Conservation (phyloP, 345 rosid genomes). For the Euphorbia lathyris region DNA sequence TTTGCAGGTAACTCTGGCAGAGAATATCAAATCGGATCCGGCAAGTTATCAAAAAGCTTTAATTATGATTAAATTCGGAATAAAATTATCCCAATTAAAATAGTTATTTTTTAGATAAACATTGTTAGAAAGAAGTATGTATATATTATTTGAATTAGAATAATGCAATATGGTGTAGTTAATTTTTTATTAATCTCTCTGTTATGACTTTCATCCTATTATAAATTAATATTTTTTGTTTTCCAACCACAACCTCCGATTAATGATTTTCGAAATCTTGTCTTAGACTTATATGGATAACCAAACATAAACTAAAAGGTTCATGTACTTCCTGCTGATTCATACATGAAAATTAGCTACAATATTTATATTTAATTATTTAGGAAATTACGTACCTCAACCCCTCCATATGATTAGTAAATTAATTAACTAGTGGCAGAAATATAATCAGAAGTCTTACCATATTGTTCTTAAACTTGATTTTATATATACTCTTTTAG, state of each 20-base stretch:
- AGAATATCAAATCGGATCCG: no score
- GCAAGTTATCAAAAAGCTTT: no score
- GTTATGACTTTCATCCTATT: not conserved
- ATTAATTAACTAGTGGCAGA: conserved; percentile 1
- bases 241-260: conserved; percentile 24
- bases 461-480: not conserved
- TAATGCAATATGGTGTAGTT: not conserved
- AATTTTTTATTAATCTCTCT: not conserved
- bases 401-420: not conserved
- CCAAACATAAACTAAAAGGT: conserved; percentile 11
- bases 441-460: conserved; percentile 20
- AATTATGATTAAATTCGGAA: no score
- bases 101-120: no score
- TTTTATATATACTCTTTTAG: not conserved
- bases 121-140: not conserved
- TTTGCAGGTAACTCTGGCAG: no score
- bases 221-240: not conserved
- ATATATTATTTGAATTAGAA: not conserved
- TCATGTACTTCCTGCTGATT: not conserved
- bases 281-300: not conserved
- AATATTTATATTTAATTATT: not conserved
- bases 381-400: not conserved
- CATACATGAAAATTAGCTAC: not conserved
- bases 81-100: no score
- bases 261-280: conserved; percentile 5